Evolutionary conservation across 2,329 filamentous ascomycete species (phyloP).

Genomic region (Zarea fungicola): DNA sequence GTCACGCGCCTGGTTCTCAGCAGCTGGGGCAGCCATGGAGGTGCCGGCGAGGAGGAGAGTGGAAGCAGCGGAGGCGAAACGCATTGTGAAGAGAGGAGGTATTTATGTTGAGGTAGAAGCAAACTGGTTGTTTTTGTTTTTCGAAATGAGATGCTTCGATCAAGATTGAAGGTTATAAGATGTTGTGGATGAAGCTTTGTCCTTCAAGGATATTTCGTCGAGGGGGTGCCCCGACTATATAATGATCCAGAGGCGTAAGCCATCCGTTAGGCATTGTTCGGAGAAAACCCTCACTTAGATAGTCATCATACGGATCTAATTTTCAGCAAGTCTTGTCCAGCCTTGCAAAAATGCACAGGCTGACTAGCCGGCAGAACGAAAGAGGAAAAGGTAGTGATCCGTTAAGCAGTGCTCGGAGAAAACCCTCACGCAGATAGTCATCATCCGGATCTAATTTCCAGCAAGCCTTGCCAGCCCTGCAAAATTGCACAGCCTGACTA

Average conservation of each 20-base stretch:
- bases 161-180: neutral
- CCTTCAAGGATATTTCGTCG: conserved; percentile 6
- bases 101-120: neutral
- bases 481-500: neutral
- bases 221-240: neutral
- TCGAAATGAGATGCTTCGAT: neutral
- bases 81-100: conserved; percentile 4
- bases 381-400: neutral
- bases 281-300: neutral
- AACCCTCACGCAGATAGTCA: neutral
- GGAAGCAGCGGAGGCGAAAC: conserved; percentile 13
- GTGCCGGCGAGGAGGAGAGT: conserved; percentile 15
- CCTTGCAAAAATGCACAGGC: conserved; percentile 3
- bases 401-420: no score
- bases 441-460: neutral
- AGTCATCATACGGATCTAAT: neutral
- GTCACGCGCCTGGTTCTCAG: neutral
- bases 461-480: conserved; percentile 1
- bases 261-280: no score
- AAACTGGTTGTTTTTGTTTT: no score
- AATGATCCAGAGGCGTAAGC: neutral
- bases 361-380: neutral
- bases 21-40: conserved; percentile 14
- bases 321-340: conserved; percentile 1
- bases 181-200: conserved; percentile 1